These are phyloP conservation scores for Penicillium brevicompactum DNA, from an alignment of 2,329 filamentous ascomycete genomes.

Conservation along the genomic window DNA sequence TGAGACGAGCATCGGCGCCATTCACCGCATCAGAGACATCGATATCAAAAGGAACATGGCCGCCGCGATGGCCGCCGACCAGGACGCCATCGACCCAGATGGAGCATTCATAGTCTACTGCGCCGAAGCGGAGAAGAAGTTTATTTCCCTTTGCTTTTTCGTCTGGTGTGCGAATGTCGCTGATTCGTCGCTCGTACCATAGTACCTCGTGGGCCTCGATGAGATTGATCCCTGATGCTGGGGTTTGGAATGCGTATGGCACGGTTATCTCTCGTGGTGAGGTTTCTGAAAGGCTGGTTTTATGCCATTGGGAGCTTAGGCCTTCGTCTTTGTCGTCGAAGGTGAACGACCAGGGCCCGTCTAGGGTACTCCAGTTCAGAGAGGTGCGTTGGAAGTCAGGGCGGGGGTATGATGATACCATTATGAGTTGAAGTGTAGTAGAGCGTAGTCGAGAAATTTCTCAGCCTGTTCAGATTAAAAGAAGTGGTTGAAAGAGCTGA, in stretches of 20 bases:
- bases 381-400: conserved; percentile 63
- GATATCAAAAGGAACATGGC: conserved; percentile 64
- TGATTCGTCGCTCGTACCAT: conserved; percentile 64
- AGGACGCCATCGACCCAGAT: conserved; percentile 60
- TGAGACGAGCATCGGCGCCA: conserved; percentile 45
- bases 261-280: conserved; percentile 59
- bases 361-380: conserved; percentile 62
- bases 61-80: conserved; percentile 58
- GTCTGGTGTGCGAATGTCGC: conserved; percentile 51
- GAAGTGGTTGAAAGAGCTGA: neutral
- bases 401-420: conserved; percentile 55
- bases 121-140: conserved; percentile 51
- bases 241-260: conserved; percentile 67
- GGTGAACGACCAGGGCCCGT: conserved; percentile 65
- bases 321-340: conserved; percentile 68
- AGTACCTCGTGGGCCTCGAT: conserved; percentile 66
- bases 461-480: neutral
- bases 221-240: conserved; percentile 64
- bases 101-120: conserved; percentile 53
- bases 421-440: neutral
- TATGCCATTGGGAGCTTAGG: conserved; percentile 56
- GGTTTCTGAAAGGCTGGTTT: conserved; percentile 40
- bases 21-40: conserved; percentile 53
- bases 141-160: conserved; percentile 45
- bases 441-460: neutral